Evolutionary conservation across 2,329 filamentous ascomycete genomes (phyloP), one percentile per base, ranked within the genome.

Genomic region (Zalaria sp.): DNA sequence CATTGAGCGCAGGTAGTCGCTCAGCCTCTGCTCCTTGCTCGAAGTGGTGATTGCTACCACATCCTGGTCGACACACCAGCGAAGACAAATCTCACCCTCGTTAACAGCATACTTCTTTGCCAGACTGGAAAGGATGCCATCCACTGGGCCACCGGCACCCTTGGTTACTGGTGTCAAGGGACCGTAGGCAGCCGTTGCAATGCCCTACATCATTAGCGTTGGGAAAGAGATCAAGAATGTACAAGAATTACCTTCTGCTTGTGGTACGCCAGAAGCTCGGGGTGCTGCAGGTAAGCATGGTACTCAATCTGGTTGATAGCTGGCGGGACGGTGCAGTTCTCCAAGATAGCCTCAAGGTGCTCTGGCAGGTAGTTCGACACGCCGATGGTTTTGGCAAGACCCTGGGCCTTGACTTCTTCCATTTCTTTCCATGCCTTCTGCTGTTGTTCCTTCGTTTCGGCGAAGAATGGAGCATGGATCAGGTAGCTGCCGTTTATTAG

Each of bases 281-380:
- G 61, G 54, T 75, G 79, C 55, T 81, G 79, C 7, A 83, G 66
- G 51, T 79, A 80, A 2, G 79, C 77, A 56, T 83, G 77, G 40
- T 75, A 75, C 56, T 83, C 79, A 47, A 83, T 75, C 60, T 83
- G 79, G 60, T 83, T 82, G 50, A 72, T 71, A 2, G 74, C 74
- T 1, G 79, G 79, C 1, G 65, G 60, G 7, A 77, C 65, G 34
- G 61, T 68, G n/a, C 71, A 70, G 0, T 62, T 66, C 41, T 68
- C 67, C 40, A 75, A 59, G 18, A 72, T 67, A 7, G 67, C 65
- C 37, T 75, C 66, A 11, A 80, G 61, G 44, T 80, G 70, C 25
- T 60, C 54, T 25, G 69, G 65, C 4, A 72, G 57, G 56, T 70
- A 81, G 57, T 77, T 80, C 42, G 72, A 77, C 25, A 80, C 75